Conservation (phyloP, 2,329 filamentous ascomycete genomes). For the Ophiosphaerella herpotricha region DNA sequence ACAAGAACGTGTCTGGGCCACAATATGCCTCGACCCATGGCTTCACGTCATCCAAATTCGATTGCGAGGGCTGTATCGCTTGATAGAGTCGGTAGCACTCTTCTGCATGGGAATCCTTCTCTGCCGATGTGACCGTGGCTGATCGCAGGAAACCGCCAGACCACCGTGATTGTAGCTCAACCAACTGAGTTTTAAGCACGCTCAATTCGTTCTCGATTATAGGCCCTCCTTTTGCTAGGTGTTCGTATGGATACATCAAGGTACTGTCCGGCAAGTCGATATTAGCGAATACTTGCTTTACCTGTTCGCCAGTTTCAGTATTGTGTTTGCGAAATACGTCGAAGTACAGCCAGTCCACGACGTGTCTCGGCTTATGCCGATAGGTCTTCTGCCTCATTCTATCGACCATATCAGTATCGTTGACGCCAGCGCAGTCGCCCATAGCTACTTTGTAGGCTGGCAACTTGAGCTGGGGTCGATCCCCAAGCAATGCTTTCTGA, state of each 20-base stretch:
- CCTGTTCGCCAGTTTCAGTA: slow-evolving; percentile 25
- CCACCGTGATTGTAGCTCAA: slow-evolving; percentile 14
- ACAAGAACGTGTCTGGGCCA: slow-evolving; percentile 23
- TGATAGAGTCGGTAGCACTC: slow-evolving; percentile 24
- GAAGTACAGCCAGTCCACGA: slow-evolving; percentile 68
- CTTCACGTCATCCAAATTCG: slow-evolving; percentile 12
- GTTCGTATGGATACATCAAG: too few species aligned
- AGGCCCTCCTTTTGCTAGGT: too few species aligned
- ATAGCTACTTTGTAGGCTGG: slow-evolving; percentile 44
- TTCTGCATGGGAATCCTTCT: slow-evolving; percentile 19
- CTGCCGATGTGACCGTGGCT: slow-evolving; percentile 1
- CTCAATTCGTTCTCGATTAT: too few species aligned
- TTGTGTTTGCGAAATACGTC: slow-evolving; percentile 52
- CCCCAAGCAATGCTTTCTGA: slow-evolving; percentile 55
- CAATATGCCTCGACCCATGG: slow-evolving; percentile 13
- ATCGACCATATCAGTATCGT: slow-evolving; percentile 19
- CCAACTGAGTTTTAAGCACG: too few species aligned
- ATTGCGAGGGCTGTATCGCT: slow-evolving; percentile 22
- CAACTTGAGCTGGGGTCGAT: slow-evolving; percentile 56
- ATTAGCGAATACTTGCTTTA: too few species aligned
- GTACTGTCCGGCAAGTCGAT: too few species aligned
- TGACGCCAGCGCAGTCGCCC: slow-evolving; percentile 22
- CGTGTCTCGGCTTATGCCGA: slow-evolving; percentile 48
- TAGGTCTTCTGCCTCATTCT: slow-evolving; percentile 25
- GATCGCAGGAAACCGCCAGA: neutral